Conservation (phyloP, 495 filamentous ascomycete species). For the Podospora anserina region DNA sequence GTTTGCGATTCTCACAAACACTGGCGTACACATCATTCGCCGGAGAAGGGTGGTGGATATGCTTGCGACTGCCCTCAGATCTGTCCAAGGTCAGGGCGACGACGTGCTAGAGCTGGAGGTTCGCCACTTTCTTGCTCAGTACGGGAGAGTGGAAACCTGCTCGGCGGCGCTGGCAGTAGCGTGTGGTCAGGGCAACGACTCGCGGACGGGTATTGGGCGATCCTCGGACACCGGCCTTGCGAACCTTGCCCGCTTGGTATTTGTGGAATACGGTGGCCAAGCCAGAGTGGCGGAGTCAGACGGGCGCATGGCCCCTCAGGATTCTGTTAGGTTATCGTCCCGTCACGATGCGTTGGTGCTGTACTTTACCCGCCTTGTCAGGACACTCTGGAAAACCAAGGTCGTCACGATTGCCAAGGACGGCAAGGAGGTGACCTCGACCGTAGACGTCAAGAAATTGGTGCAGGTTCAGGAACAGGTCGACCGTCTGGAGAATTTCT, state of each 20-base stretch:
- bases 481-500: slow-evolving; percentile 71
- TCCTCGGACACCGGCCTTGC: slow-evolving; percentile 78
- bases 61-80: slow-evolving; percentile 75
- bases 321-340: slow-evolving; percentile 80
- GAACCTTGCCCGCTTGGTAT: slow-evolving; percentile 77
- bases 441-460: slow-evolving; percentile 62
- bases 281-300: slow-evolving; percentile 76
- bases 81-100: slow-evolving; percentile 57
- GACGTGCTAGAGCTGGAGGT: slow-evolving; percentile 78
- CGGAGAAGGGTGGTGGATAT: slow-evolving; percentile 86
- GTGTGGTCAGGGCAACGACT: slow-evolving; percentile 82
- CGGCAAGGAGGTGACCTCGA: slow-evolving; percentile 57
- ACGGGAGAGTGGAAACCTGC: slow-evolving; percentile 81
- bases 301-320: slow-evolving; percentile 56
- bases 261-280: slow-evolving; percentile 85
- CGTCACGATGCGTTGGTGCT: slow-evolving; percentile 82
- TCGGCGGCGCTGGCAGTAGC: slow-evolving; percentile 94
- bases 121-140: slow-evolving; percentile 73
- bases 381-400: slow-evolving; percentile 74
- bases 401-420: slow-evolving; percentile 44
- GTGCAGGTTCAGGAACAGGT: slow-evolving; percentile 75
- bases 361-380: slow-evolving; percentile 80
- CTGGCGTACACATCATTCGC: slow-evolving; percentile 78
- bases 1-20: slow-evolving; percentile 86
- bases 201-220: slow-evolving; percentile 63